Base-by-base conservation (phyloP, 371 early-diverging fungal species). In the Phascolomyces articulosus region DNA sequence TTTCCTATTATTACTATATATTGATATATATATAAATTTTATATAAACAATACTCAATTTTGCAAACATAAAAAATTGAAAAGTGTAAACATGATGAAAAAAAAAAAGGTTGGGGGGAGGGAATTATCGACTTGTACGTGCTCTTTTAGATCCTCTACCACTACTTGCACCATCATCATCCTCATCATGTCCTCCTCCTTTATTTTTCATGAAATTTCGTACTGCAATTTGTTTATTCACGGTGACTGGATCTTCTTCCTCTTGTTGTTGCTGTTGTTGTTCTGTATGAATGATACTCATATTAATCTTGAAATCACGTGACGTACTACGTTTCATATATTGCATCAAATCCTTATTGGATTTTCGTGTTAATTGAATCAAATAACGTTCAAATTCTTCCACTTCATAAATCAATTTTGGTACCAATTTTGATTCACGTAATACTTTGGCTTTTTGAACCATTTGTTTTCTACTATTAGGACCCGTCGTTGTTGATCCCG, bases 251-350 rank as follows among this genome's bases (percentile, higher is more conserved):
- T 59, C 51, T 7, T 63, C 64, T 10, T 28, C 55, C 10, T 60
- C 48, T 18, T 68, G 60, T 24, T 55, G 41, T n/a, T 54, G 23
- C 18, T 53, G 38, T n/a, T 56, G 29, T 64, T 11, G 10, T n/a
- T 4, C 16, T 41, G 41, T 62, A 18, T 65, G 63, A 8, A 86
- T 73, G 0, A 71, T 54, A 41, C 82, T 75, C 34, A 87, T 67
- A 56, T 85, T 76, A 66, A 91, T 89, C 60, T 78, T 82, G 61
- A 91, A 91, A 64, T 91, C 91, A 51, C 90, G 83, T 23, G 90
- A 82, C 0, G 90, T 91, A 65, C 90, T 87, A 11, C 90, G 78
- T 53, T 88, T 84, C 79, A 90, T 86, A 60, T 86, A 86, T 61
- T 88, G 86, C 69, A 87, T 88, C 60, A 91, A 63, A 62, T 90